Base-by-base conservation (phyloP, 768 basidiomycete species). In the Kwoniella sp. region DNA sequence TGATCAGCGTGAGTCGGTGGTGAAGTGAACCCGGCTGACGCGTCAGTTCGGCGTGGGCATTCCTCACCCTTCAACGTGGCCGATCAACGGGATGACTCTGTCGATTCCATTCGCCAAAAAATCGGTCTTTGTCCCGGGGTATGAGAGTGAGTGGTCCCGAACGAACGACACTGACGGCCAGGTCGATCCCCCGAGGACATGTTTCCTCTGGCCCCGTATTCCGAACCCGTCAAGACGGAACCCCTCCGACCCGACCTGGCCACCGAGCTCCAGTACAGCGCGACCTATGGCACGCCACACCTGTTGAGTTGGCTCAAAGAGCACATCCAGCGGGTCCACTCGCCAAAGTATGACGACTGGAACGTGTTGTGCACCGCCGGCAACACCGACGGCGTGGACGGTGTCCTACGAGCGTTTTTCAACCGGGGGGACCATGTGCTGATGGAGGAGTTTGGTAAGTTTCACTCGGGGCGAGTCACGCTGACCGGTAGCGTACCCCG, bases 361-460 rank as follows among this genome's bases (percentile, higher is more conserved):
- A 64, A 74, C 1, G 79, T 77, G 5, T 66, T 86, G 19, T 63
- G 83, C 0, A 79, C 84, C 50, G 78, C 78, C 15, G 86, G 86
- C 12, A 87, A 86, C 65, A 88, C 86, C 0, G 86, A 86, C 63
- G 85, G 81, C 28, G 49, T 54, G 19, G 67, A 69, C 37, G 63
- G 47, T 15, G 48, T 69, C 2, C 19, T 65, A 37, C 39, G 63
- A 28, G 41, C 63, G 9, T 36, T 47, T 12, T 54, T 60, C n/a
- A 44, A 66, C 28, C 38, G 51, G 29, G 67, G 64, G 17, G 76
- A 77, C 33, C 60, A 65, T 28, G 47, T 75, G 12, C 50, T 77
- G 1, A 66, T 72, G 11, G 76, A 77, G 56, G 86, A 87, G 64
- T 89, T 91, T 86, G 68, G 83, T 86, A 3, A 80, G 79, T 32